phyloP scores from a whole-genome alignment of 139 green algal genomes.

The Prasinococcaceae sp. region DNA sequence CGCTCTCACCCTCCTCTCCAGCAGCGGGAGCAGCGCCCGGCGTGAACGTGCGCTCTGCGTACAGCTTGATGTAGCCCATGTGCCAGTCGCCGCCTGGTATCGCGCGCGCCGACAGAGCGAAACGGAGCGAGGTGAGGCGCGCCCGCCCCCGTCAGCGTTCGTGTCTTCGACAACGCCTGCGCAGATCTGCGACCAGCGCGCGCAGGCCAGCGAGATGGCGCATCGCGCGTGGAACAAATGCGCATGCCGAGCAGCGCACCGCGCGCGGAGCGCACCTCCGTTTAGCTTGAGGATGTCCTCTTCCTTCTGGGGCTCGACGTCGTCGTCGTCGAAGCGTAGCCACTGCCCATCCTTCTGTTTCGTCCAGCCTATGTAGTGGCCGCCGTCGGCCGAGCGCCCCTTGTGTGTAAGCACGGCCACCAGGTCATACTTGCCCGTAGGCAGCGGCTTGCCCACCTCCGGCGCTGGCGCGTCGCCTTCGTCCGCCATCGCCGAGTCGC shows the following conservation, averaged over 20 bases:
- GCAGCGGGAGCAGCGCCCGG: too few relatives aligned
- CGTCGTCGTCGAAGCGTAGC: constrained; percentile 94
- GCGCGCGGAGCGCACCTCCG: too few relatives aligned
- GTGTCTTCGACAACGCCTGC: too few relatives aligned
- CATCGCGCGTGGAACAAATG: too few relatives aligned
- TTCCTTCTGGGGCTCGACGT: constrained; percentile 21
- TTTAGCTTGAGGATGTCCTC: constrained; percentile 80
- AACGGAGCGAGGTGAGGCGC: too few relatives aligned
- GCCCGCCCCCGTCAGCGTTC: too few relatives aligned
- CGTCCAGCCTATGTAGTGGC: constrained; percentile 92
- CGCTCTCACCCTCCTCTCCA: too few relatives aligned
- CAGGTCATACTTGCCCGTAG: constrained; percentile 79
- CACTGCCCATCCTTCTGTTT: constrained; percentile 57
- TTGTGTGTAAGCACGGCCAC: constrained; percentile 92
- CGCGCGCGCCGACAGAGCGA: too few relatives aligned
- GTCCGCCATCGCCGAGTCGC: background rate
- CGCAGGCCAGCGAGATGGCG: too few relatives aligned
- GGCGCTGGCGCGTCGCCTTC: constrained; percentile 10
- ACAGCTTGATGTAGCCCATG: constrained; percentile 91
- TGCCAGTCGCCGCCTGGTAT: constrained; percentile 96
- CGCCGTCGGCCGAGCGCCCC: constrained; percentile 80
- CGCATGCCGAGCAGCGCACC: too few relatives aligned
- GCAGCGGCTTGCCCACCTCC: constrained; percentile 2
- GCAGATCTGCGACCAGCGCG: too few relatives aligned
- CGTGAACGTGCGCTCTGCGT: too few relatives aligned